Percentiles rank a stretch among this genome's conserved stretches.
phyloP scores from a whole-genome alignment of 331 rosid species.

The Malus hybrid region DNA sequence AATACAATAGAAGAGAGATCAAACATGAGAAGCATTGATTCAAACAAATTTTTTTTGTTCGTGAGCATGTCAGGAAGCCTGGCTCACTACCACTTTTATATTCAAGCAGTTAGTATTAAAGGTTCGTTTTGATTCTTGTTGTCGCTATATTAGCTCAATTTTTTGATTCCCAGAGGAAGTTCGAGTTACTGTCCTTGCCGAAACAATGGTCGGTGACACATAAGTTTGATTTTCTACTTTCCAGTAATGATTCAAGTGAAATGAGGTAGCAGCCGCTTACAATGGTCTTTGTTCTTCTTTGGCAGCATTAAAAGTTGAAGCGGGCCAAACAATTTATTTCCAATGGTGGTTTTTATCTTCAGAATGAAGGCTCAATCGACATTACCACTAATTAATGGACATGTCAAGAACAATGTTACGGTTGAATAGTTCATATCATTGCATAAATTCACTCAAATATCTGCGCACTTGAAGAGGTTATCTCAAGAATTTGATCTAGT shows the following conservation, averaged over 20 bases:
- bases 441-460: conserved; percentile 26
- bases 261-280: conserved; percentile 34
- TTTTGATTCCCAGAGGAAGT: conserved; percentile 36
- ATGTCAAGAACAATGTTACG: not conserved
- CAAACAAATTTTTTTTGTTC: accelerated
- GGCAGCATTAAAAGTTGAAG: conserved; percentile 32
- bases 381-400: not conserved
- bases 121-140: conserved; percentile 27
- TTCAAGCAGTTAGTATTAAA: conserved; percentile 28
- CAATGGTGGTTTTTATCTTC: conserved; percentile 59
- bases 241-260: conserved; percentile 10
- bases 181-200: conserved; percentile 25
- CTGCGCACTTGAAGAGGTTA: conserved; percentile 27
- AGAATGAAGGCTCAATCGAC: not conserved
- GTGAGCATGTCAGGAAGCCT: conserved; percentile 42
- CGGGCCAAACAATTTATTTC: conserved; percentile 35
- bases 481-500: conserved; percentile 45
- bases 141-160: conserved; percentile 35
- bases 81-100: conserved; percentile 32
- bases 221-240: conserved; percentile 9
- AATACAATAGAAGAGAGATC: too few species aligned
- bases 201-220: conserved; percentile 26
- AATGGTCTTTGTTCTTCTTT: conserved; percentile 34
- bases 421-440: conserved; percentile 14
- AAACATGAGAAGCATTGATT: too few species aligned